Base-by-base conservation (phyloP, 1,284 basidiomycete species). In the Waitea zeae region DNA sequence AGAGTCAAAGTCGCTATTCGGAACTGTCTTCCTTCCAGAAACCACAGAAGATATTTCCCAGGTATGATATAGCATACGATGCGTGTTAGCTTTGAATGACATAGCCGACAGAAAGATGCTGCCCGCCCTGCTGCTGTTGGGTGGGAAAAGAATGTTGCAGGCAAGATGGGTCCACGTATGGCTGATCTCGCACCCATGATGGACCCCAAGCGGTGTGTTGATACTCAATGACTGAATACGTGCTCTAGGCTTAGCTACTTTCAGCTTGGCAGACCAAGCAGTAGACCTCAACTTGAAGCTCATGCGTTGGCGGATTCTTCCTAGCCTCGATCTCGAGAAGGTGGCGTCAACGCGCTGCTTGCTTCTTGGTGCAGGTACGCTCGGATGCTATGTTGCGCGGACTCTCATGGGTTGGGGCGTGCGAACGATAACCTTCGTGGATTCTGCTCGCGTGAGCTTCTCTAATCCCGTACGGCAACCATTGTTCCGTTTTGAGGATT, bases 391-490 rank as follows among this genome's bases (percentile, higher is more conserved):
- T 48, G 92, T 97, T 12, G 77, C 92, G 0, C 61, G 89, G 13
- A 76, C 77, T 2, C 61, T 97, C 11, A 84, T 96, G 76, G 89
- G 78, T 1, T 98, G 93, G 93, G 93, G 93, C 5, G 78, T 97
- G 3, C 70, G 88, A 5, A 87, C 70, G 13, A 95, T 98, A 48
- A 93, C 90, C 0, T 72, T 98, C 35, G 76, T 96, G 19, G 93
- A 97, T 55, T 90, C 81, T 2, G 73, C 79, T 0, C 73, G 67
- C 17, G 92, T 98, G 2, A 93, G 89, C 0, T 98, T 89, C 54
- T 96, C 89, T 7, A 97, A 97, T 53, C 93, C 93, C 0, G 93
- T 96, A 15, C 69, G 93, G 24, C 95, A 98, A 50, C 93, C 95
- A 2, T 59, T 98, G 6, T 98, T 97, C 49, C 82, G 89, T 46